These are phyloP conservation scores for Galerina marginata DNA, from an alignment of 768 basidiomycete species.

Conservation along the genomic window DNA sequence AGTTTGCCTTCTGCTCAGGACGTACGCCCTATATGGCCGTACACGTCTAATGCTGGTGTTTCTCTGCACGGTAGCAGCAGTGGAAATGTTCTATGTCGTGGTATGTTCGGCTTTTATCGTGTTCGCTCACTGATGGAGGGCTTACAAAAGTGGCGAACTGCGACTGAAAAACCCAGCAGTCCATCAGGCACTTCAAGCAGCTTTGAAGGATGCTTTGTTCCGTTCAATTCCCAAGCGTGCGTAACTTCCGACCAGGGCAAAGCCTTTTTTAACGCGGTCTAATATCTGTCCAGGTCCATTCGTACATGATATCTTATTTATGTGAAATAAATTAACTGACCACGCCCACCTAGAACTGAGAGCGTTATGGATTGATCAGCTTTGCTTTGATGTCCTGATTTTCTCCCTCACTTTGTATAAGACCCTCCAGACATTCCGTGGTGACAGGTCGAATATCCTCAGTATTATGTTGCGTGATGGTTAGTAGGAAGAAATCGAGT, in stretches of 20 bases:
- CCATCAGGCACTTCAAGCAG: no score
- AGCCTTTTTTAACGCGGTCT: no score
- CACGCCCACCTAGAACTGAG: neutral
- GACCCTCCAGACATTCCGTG: neutral
- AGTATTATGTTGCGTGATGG: conserved; percentile 9
- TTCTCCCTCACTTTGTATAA: conserved; percentile 6
- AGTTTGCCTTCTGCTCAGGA: neutral
- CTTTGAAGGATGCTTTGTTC: no score
- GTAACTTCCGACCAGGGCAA: no score
- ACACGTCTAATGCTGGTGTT: neutral
- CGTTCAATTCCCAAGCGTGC: no score
- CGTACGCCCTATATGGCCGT: conserved; percentile 4
- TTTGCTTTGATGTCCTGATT: conserved; percentile 4
- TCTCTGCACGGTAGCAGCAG: neutral
- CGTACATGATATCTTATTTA: neutral
- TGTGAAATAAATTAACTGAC: neutral
- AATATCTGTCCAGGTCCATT: no score
- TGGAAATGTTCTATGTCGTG: neutral
- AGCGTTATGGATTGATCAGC: neutral
- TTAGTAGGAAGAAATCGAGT: no score
- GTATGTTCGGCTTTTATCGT: neutral
- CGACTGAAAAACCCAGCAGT: no score
- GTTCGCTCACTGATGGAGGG: no score
- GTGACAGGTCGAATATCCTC: neutral
- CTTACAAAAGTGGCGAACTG: neutral